These are phyloP conservation scores for Saccharomycopsis fermentans DNA, from an alignment of 805 yeast species.

Conservation along the genomic window DNA sequence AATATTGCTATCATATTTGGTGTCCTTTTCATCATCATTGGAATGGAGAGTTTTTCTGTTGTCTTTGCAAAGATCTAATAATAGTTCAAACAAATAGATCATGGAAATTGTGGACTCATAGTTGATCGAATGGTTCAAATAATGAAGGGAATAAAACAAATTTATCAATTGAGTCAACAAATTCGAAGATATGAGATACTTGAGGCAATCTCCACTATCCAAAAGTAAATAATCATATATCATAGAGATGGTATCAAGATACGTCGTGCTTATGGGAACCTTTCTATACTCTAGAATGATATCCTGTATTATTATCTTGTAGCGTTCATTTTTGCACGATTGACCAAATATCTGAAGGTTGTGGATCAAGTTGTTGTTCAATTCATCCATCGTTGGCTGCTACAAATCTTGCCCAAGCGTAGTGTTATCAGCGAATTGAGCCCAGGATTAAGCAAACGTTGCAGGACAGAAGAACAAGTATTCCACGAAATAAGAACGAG, in stretches of 20 bases:
- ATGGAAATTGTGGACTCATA: not conserved
- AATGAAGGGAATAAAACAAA: not conserved
- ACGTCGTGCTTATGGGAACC: not conserved
- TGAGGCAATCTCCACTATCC: not conserved
- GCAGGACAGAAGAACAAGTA: no score
- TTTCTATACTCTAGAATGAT: not conserved
- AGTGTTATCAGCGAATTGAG: no score
- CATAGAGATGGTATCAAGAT: not conserved
- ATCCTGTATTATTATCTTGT: not conserved
- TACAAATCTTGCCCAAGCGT: not conserved
- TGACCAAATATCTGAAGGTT: not conserved
- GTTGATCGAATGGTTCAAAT: not conserved
- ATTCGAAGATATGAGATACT: not conserved
- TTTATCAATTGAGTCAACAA: not conserved
- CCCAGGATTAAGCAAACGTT: no score
- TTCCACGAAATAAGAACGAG: no score
- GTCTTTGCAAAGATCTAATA: not conserved
- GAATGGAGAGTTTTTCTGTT: not conserved
- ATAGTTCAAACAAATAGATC: not conserved
- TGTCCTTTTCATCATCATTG: not conserved
- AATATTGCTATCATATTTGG: not conserved
- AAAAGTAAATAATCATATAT: not conserved
- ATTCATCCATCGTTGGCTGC: not conserved
- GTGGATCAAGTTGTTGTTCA: not conserved
- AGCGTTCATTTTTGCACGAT: not conserved